Percentiles rank a stretch among this genome's conserved stretches.
Evolutionary conservation across 2,329 filamentous ascomycete genomes (phyloP).

Genomic region (Metarhizium guizhouense): DNA sequence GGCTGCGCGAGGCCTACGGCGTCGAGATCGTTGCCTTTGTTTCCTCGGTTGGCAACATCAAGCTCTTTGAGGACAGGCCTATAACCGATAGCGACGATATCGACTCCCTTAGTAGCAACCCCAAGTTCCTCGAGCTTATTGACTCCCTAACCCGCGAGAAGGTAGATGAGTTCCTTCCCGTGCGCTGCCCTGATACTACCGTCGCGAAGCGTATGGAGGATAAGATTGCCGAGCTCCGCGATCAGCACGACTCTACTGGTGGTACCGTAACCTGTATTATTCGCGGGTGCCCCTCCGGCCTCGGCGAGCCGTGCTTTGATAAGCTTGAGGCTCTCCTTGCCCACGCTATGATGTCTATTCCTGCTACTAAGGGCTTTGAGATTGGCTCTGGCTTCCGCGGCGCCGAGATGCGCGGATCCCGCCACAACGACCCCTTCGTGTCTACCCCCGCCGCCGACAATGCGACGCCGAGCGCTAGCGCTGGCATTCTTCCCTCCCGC

Average conservation of each 20-base stretch:
- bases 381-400: constrained; percentile 89
- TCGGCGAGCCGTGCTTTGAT: constrained; percentile 92
- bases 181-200: constrained; percentile 70
- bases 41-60: constrained; percentile 63
- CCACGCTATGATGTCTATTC: constrained; percentile 92
- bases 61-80: constrained; percentile 20
- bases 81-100: background rate
- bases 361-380: constrained; percentile 92
- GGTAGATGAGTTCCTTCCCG: constrained; percentile 78
- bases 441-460: constrained; percentile 31
- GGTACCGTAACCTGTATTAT: constrained; percentile 94
- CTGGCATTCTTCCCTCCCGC: constrained; percentile 43
- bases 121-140: constrained; percentile 69
- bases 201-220: constrained; percentile 67
- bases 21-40: constrained; percentile 90
- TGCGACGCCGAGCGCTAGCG: constrained; percentile 32
- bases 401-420: constrained; percentile 76
- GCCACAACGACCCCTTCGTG: constrained; percentile 69
- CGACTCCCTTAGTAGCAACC: constrained; percentile 58
- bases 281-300: constrained; percentile 70
- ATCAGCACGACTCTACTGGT: constrained; percentile 80
- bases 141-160: constrained; percentile 62
- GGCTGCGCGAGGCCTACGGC: constrained; percentile 69
- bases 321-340: constrained; percentile 88
- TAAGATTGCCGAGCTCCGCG: constrained; percentile 67